Evolutionary conservation across 1,284 basidiomycete genomes (phyloP).

Genomic region (Farysia itapuensis): DNA sequence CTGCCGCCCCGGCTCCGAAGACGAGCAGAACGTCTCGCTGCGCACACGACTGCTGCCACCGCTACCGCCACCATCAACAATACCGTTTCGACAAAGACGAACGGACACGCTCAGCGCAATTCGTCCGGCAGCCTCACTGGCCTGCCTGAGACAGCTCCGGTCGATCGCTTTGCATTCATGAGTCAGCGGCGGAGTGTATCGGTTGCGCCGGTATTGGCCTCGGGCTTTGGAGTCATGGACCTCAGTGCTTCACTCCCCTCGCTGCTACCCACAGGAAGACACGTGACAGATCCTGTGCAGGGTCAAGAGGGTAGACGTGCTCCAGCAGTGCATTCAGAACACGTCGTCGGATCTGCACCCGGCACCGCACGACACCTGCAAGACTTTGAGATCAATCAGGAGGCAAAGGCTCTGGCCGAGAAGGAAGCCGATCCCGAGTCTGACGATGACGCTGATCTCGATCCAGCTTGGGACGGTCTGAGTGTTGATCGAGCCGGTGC

Average conservation of each 20-base stretch:
- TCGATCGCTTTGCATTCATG: slow-evolving; percentile 17
- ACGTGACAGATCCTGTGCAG: slow-evolving; percentile 6
- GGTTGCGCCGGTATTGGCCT: slow-evolving; percentile 1
- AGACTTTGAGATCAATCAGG: slow-evolving; percentile 35
- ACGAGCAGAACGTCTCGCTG: slow-evolving; percentile 22
- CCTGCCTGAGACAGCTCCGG: neutral
- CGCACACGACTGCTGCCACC: slow-evolving; percentile 1
- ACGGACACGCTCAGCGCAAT: slow-evolving; percentile 1
- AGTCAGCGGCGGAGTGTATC: slow-evolving; percentile 12
- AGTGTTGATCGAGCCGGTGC: slow-evolving; percentile 43
- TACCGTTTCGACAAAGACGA: neutral
- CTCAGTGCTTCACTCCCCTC: slow-evolving; percentile 40
- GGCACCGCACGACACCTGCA: slow-evolving; percentile 25
- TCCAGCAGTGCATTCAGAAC: slow-evolving; percentile 21
- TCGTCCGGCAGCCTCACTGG: neutral
- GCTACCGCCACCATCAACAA: neutral
- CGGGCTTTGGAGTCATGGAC: slow-evolving; percentile 12
- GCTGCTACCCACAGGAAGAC: slow-evolving; percentile 16
- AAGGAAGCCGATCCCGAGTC: slow-evolving; percentile 44
- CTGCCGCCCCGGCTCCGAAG: slow-evolving; percentile 39
- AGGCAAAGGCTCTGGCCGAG: slow-evolving; percentile 33
- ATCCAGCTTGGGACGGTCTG: slow-evolving; percentile 40
- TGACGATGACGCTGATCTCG: slow-evolving; percentile 34
- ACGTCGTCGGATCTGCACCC: slow-evolving; percentile 36
- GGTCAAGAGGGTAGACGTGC: slow-evolving; percentile 2